A percentile compares a stretch with the other conserved stretches of the same genome.
Evolutionary conservation across 306 rosid species (phyloP).

Genomic region (barrel medic (Medicago truncatula)): MtrunA17r5.0-ANR NC_053042.1:14000001-14000500

Average conservation of each 20-base stretch:
- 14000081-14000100: background rate
- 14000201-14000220: background rate
- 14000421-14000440: conserved; percentile 33
- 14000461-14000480: background rate
- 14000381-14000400: background rate
- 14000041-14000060: background rate
- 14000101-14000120: background rate
- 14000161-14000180: background rate
- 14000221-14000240: conserved; percentile 27
- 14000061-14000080: background rate
- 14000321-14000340: background rate
- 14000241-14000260: background rate
- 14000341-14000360: conserved; percentile 6
- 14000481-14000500: background rate
- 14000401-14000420: background rate
- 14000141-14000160: background rate
- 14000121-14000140: background rate
- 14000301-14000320: background rate
- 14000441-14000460: background rate
- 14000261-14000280: background rate
- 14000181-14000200: background rate
- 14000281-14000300: background rate
- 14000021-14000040: background rate
- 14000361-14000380: background rate
- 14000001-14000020: background rate